phyloP scores from a whole-genome alignment of 257 asterid species.

The Paulownia fortunei region DNA sequence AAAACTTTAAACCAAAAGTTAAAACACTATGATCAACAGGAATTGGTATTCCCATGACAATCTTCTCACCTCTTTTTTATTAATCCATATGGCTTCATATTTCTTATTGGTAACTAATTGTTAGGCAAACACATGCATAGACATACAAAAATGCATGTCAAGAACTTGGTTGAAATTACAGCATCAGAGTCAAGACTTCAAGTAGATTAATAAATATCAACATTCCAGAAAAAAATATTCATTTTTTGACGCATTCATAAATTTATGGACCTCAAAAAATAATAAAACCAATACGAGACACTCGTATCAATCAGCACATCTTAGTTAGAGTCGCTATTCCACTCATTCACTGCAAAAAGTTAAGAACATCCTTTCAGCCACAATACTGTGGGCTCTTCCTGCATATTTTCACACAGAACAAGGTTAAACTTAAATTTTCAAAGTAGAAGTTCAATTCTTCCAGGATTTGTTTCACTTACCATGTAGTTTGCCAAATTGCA shows the following conservation, averaged over 20 bases:
- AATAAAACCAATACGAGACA: not conserved
- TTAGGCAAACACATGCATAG: too few species aligned
- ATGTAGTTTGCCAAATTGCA: constrained; percentile 70
- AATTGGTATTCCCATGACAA: too few species aligned
- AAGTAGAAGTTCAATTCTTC: not conserved
- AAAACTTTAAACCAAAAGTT: too few species aligned
- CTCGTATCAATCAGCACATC: constrained; percentile 37
- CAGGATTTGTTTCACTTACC: constrained; percentile 43
- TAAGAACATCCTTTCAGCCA: constrained; percentile 86
- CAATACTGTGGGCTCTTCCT: constrained; percentile 78
- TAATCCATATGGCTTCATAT: too few species aligned
- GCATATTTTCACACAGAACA: constrained; percentile 31
- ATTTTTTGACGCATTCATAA: not conserved
- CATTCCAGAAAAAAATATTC: not conserved
- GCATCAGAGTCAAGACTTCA: too few species aligned
- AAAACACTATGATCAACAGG: too few species aligned
- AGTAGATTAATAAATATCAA: too few species aligned
- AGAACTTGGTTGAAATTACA: too few species aligned
- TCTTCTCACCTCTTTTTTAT: too few species aligned
- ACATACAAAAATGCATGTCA: too few species aligned
- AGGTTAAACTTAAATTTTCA: not conserved
- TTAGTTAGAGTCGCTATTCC: constrained; percentile 83
- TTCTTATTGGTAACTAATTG: too few species aligned
- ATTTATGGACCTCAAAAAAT: too few species aligned
- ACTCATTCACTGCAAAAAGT: constrained; percentile 89